Evolutionary conservation across 108 stramenopile genomes (phyloP).

Genomic region (Fistulifera pelliculosa): DNA sequence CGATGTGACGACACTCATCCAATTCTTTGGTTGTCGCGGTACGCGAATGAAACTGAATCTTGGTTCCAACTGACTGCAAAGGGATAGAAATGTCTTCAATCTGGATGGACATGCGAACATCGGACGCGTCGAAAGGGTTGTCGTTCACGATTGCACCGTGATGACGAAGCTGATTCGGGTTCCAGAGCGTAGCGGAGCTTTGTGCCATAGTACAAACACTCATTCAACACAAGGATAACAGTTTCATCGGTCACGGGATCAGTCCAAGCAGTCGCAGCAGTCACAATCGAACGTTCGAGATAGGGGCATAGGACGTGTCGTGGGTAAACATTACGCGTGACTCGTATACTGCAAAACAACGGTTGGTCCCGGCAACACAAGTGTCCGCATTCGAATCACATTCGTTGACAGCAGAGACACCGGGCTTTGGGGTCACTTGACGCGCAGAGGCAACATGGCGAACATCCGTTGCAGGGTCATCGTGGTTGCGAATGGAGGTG

Average conservation of each 20-base stretch:
- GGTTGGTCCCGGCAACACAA: not conserved
- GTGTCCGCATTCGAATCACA: slow-evolving; percentile 1
- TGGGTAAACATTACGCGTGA: not conserved
- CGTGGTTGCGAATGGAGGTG: too few species aligned
- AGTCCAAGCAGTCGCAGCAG: not conserved
- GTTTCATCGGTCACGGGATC: slow-evolving; percentile 1
- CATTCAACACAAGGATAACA: not conserved
- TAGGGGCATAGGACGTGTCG: too few species aligned
- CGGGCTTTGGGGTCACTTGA: too few species aligned
- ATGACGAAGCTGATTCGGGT: not conserved
- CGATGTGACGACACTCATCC: not conserved
- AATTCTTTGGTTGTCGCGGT: not conserved
- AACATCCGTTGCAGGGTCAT: too few species aligned
- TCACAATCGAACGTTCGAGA: not conserved
- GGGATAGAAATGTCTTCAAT: not conserved
- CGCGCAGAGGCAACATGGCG: too few species aligned
- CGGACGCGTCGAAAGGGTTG: not conserved
- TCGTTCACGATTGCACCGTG: not conserved
- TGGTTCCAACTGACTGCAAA: not conserved
- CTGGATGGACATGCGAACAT: not conserved
- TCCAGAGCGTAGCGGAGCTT: not conserved
- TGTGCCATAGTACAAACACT: not conserved
- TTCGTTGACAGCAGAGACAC: too few species aligned
- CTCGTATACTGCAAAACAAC: not conserved
- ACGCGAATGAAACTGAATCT: not conserved